A percentile compares a stretch with the other conserved stretches of the same genome.
These are phyloP conservation scores for Capronia coronata DNA, from an alignment of 2,329 filamentous ascomycete species.

Conservation along the genomic window DNA sequence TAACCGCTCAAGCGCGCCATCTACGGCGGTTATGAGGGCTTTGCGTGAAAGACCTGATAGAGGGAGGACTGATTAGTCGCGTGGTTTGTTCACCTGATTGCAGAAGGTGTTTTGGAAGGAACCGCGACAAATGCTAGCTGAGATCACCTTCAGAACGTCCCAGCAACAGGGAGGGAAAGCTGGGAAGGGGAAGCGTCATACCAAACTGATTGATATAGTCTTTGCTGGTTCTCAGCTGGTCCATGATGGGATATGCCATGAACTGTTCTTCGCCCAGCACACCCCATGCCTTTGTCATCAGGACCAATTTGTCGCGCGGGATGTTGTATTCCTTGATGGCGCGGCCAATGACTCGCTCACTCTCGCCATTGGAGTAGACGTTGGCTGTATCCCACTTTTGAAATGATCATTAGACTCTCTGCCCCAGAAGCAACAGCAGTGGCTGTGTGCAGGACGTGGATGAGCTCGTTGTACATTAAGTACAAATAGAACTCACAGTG, in stretches of 20 bases:
- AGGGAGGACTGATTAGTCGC: no score
- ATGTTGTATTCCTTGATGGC: constrained; percentile 55
- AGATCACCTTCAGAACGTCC: no score
- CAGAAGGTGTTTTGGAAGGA: no score
- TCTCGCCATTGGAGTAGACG: constrained; percentile 52
- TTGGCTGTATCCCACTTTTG: constrained; percentile 34
- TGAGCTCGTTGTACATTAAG: no score
- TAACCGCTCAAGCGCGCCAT: constrained; percentile 41
- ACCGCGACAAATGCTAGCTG: no score
- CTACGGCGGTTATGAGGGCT: constrained; percentile 55
- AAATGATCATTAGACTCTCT: background rate
- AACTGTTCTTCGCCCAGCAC: constrained; percentile 30
- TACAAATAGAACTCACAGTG: no score
- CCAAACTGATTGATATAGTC: constrained; percentile 44
- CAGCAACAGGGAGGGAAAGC: no score
- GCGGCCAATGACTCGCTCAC: constrained; percentile 60
- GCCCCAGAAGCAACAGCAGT: background rate
- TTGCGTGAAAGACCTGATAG: constrained; percentile 45
- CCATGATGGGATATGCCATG: background rate
- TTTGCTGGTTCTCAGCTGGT: constrained; percentile 32
- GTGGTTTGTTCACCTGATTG: no score
- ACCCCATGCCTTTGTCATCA: constrained; percentile 51
- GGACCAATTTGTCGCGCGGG: constrained; percentile 50
- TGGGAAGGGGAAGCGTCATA: no score
- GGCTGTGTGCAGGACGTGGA: no score